Evolutionary conservation across 2,329 filamentous ascomycete genomes (phyloP).

Genomic region (Exophiala sp.): DNA sequence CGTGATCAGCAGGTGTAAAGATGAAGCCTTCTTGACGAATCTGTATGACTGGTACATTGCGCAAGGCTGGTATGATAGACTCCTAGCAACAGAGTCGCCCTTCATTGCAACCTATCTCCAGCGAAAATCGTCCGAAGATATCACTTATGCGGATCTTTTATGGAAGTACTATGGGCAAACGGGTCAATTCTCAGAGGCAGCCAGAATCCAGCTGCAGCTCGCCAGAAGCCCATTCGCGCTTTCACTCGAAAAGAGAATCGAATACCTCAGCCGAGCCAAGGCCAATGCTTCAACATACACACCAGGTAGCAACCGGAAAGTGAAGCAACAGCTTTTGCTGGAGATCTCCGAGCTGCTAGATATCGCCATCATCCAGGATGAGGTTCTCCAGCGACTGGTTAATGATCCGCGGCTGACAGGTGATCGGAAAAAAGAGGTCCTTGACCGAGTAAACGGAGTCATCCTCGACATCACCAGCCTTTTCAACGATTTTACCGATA

Average conservation of each 20-base stretch:
- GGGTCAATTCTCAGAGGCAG: slow-evolving; percentile 79
- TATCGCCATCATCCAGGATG: slow-evolving; percentile 91
- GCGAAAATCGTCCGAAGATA: slow-evolving; percentile 67
- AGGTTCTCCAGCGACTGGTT: slow-evolving; percentile 74
- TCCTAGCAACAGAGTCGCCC: slow-evolving; percentile 78
- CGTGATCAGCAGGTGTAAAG: slow-evolving; percentile 80
- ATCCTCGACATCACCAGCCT: slow-evolving; percentile 76
- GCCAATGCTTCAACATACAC: slow-evolving; percentile 86
- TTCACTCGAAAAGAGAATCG: slow-evolving; percentile 78
- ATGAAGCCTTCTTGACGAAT: slow-evolving; percentile 92
- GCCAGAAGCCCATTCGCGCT: slow-evolving; percentile 79
- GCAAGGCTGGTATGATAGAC: slow-evolving; percentile 77
- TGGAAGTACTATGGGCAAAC: slow-evolving; percentile 90
- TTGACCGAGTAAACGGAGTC: slow-evolving; percentile 68
- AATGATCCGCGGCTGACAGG: slow-evolving; percentile 66
- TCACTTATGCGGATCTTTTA: slow-evolving; percentile 80
- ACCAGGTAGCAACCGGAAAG: slow-evolving; percentile 70
- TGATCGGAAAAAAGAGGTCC: slow-evolving; percentile 62
- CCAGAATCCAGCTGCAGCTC: slow-evolving; percentile 77
- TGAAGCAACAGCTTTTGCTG: slow-evolving; percentile 80
- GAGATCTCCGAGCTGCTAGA: slow-evolving; percentile 84
- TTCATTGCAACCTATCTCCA: slow-evolving; percentile 85
- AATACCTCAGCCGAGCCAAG: slow-evolving; percentile 84
- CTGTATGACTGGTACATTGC: slow-evolving; percentile 97
- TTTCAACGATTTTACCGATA: slow-evolving; percentile 89